Conservation (phyloP, 352 stramenopile genomes). For the Phytopythium sindhum region DNA sequence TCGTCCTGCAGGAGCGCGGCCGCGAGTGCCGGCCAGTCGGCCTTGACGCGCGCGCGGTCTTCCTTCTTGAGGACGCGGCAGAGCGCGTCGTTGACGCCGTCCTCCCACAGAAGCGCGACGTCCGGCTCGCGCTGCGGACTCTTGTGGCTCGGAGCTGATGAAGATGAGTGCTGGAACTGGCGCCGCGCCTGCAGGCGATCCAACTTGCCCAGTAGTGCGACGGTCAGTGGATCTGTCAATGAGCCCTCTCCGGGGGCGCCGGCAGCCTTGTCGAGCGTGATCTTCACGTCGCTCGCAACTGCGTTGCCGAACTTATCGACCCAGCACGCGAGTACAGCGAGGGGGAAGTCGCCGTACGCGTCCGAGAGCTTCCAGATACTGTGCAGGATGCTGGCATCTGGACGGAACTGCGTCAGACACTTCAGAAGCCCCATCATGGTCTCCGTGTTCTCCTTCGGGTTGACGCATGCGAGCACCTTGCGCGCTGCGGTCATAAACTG, state of each 20-base stretch:
- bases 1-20: constrained; percentile 20
- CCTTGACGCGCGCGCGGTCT: constrained; percentile 7
- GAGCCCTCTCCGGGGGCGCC: constrained; percentile 9
- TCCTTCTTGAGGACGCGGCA: constrained; percentile 32
- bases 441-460: constrained; percentile 64
- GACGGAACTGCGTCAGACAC: constrained; percentile 66
- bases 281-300: constrained; percentile 55
- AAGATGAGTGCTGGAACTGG: constrained; percentile 6
- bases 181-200: constrained; percentile 52
- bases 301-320: constrained; percentile 58
- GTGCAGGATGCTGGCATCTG: constrained; percentile 65
- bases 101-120: constrained; percentile 43
- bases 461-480: constrained; percentile 75
- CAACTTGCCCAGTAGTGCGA: constrained; percentile 58
- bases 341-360: constrained; percentile 60
- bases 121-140: constrained; percentile 2
- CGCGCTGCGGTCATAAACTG: constrained; percentile 64
- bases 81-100: constrained; percentile 30
- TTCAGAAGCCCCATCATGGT: constrained; percentile 75
- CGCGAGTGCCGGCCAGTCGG: constrained; percentile 25
- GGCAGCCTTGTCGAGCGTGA: constrained; percentile 33
- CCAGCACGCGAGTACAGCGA: constrained; percentile 67
- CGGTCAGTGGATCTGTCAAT: constrained; percentile 35
- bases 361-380: constrained; percentile 70
- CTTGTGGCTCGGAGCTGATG: constrained; percentile 2